Percentiles rank a stretch among this genome's conserved stretches.
Conservation (phyloP, 2,329 filamentous ascomycete species). For the Ceratocystis cubensis region DNA sequence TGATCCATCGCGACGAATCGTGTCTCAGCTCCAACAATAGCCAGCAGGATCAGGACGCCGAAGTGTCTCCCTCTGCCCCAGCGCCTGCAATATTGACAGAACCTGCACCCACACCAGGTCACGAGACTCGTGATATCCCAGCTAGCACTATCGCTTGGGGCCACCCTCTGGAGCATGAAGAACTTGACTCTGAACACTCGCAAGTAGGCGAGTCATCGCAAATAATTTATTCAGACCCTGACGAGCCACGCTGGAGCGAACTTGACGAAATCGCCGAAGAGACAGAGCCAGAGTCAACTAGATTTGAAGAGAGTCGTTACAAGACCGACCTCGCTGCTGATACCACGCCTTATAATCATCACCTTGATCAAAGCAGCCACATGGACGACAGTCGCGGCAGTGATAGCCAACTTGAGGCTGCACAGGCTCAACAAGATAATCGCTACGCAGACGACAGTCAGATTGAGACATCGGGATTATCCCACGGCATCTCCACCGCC, state of each 20-base stretch:
- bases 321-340: background rate
- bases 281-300: constrained; percentile 15
- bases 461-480: background rate
- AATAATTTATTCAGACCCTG: constrained; percentile 17
- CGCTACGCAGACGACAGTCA: constrained; percentile 8
- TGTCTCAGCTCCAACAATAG: constrained; percentile 21
- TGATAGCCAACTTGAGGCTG: constrained; percentile 10
- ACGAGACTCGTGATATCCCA: background rate
- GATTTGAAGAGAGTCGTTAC: background rate
- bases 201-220: constrained; percentile 10
- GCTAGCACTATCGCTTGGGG: background rate
- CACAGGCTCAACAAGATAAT: background rate
- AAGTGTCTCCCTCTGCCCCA: background rate
- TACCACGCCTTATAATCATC: background rate
- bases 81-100: too few species aligned
- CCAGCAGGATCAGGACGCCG: constrained; percentile 9
- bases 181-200: constrained; percentile 10
- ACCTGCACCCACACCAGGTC: background rate
- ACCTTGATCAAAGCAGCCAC: constrained; percentile 8
- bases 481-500: background rate
- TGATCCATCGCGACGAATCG: constrained; percentile 21
- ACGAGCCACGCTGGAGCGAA: constrained; percentile 16
- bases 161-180: constrained; percentile 9
- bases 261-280: constrained; percentile 18
- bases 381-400: constrained; percentile 11